Conservation (phyloP, 345 rosid species). For the Rhizophora apiculata region DNA sequence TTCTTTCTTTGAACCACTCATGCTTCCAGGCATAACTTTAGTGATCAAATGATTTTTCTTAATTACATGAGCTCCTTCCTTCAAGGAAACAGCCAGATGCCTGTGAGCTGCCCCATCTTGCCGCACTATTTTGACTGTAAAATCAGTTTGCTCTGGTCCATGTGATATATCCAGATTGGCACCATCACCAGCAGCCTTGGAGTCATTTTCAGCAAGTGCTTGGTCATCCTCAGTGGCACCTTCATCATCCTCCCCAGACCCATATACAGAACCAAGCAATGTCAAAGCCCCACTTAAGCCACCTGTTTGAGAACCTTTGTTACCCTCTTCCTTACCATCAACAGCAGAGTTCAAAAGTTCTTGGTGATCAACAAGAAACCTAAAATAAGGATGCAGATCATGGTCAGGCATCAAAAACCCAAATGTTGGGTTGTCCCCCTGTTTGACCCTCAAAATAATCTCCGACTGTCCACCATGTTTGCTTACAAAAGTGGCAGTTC, state of each 20-base stretch:
- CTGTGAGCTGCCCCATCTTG: slow-evolving; percentile 39
- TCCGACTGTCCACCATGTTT: slow-evolving; percentile 90
- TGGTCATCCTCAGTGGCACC: slow-evolving; percentile 34
- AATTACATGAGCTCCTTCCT: slow-evolving; percentile 45
- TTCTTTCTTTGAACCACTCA: slow-evolving; percentile 40
- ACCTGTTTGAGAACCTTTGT: slow-evolving; percentile 33
- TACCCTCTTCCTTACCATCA: slow-evolving; percentile 46
- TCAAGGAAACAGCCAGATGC: slow-evolving; percentile 33
- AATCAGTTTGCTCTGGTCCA: slow-evolving; percentile 38
- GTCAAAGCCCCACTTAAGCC: slow-evolving; percentile 64
- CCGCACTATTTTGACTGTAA: slow-evolving; percentile 22
- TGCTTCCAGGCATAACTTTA: slow-evolving; percentile 43
- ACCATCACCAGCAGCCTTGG: slow-evolving; percentile 28
- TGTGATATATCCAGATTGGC: slow-evolving; percentile 26
- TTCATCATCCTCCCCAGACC: slow-evolving; percentile 85
- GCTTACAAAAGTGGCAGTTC: slow-evolving; percentile 80
- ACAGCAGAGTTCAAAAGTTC: slow-evolving; percentile 46
- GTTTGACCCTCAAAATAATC: slow-evolving; percentile 93
- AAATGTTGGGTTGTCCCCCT: slow-evolving; percentile 90
- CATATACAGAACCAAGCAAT: slow-evolving; percentile 80
- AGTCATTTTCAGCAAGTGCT: slow-evolving; percentile 23
- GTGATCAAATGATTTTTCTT: slow-evolving; percentile 49
- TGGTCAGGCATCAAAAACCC: slow-evolving; percentile 95
- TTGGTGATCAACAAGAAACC: slow-evolving; percentile 81
- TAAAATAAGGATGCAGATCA: slow-evolving; percentile 68